Evolutionary conservation across 1,284 basidiomycete genomes (phyloP).

Genomic region (Entoloma clypeatum): DNA sequence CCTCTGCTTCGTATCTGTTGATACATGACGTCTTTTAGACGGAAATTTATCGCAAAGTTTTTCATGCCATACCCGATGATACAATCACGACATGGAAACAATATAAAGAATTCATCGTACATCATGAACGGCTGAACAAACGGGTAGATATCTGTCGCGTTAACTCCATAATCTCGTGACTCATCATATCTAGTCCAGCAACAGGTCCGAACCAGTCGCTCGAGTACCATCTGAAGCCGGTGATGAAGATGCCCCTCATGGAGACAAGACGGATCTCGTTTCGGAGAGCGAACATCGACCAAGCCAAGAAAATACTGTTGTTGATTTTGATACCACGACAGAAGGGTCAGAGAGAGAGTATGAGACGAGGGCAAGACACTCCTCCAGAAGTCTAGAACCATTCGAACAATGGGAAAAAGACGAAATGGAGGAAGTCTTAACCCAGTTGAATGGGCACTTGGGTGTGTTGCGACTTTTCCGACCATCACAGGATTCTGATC

Average conservation of each 20-base stretch:
- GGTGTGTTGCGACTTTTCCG: slow-evolving; percentile 44
- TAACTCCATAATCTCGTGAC: background rate
- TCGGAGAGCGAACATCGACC: slow-evolving; percentile 20
- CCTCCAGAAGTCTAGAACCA: slow-evolving; percentile 56
- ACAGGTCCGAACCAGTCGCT: slow-evolving; percentile 44
- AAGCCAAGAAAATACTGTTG: slow-evolving; percentile 24
- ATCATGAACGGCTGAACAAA: slow-evolving; percentile 75
- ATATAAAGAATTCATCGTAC: slow-evolving; percentile 80
- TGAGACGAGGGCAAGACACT: slow-evolving; percentile 29
- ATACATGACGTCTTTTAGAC: slow-evolving; percentile 50
- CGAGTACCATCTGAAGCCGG: slow-evolving; percentile 57
- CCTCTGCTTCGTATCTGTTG: slow-evolving; percentile 2
- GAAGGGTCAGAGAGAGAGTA: slow-evolving; percentile 34
- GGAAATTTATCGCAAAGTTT: slow-evolving; percentile 91
- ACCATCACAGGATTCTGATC: background rate
- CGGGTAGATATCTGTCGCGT: slow-evolving; percentile 40
- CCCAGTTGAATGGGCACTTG: slow-evolving; percentile 77
- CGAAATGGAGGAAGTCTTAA: slow-evolving; percentile 83
- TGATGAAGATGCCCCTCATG: slow-evolving; percentile 40
- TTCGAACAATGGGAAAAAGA: slow-evolving; percentile 81
- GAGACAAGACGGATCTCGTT: slow-evolving; percentile 17
- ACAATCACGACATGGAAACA: slow-evolving; percentile 91
- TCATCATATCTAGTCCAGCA: slow-evolving; percentile 16
- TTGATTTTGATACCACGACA: slow-evolving; percentile 15
- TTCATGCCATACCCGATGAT: slow-evolving; percentile 90